These are phyloP conservation scores for Bauhinia variegata DNA, from an alignment of 306 rosid species.

Conservation along the genomic window DNA sequence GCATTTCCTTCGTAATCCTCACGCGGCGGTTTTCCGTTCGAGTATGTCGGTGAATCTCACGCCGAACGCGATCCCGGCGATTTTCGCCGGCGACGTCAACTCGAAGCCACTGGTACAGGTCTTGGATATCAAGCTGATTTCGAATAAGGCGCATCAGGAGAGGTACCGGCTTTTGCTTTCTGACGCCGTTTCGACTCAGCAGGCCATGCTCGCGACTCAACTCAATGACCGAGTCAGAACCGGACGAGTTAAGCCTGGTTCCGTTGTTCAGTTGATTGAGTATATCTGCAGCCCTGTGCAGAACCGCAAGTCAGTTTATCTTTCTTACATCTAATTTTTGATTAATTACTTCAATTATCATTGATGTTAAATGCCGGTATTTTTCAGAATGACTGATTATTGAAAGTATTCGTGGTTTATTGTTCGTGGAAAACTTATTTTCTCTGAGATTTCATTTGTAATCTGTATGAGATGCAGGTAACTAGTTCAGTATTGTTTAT, in stretches of 20 bases:
- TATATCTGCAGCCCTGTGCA: constrained; percentile 67
- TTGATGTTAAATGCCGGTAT: not conserved
- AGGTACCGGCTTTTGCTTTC: constrained; percentile 76
- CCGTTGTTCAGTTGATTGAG: constrained; percentile 84
- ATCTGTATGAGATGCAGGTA: constrained; percentile 1
- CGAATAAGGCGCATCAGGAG: constrained; percentile 56
- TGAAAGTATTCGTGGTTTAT: not conserved
- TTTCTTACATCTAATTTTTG: constrained; percentile 25
- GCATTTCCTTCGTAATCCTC: too few species aligned
- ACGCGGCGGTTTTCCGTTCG: not conserved
- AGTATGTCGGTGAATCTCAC: constrained; percentile 84
- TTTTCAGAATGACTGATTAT: not conserved
- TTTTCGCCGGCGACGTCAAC: constrained; percentile 70
- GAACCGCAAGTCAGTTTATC: constrained; percentile 72
- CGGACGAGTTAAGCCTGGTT: constrained; percentile 68
- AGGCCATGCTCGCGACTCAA: constrained; percentile 83
- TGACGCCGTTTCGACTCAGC: constrained; percentile 65
- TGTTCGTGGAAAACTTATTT: not conserved
- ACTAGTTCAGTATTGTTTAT: not conserved
- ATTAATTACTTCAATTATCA: constrained; percentile 16
- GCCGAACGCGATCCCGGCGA: constrained; percentile 71
- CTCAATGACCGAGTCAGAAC: constrained; percentile 64
- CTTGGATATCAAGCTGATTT: constrained; percentile 56
- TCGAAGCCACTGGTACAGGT: constrained; percentile 86
- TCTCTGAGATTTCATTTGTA: not conserved